phyloP scores from a whole-genome alignment of 768 basidiomycete species.

The Mycena galericulata region DNA sequence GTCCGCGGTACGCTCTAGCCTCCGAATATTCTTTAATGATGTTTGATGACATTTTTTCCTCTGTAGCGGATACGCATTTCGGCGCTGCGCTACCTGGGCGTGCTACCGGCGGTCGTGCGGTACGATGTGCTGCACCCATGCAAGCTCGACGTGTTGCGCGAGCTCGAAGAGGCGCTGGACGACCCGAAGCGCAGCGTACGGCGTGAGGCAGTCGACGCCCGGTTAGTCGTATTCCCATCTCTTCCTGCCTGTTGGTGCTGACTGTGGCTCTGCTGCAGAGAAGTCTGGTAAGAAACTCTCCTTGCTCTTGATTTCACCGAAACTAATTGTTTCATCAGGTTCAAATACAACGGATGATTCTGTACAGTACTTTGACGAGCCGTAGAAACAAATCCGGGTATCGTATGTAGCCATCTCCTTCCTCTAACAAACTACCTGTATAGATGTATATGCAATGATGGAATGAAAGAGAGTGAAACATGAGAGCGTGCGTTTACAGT shows the following conservation, averaged over 20 bases:
- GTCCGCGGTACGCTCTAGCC: constrained; percentile 53
- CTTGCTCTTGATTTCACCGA: constrained; percentile 9
- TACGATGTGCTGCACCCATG: constrained; percentile 88
- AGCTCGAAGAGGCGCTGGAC: constrained; percentile 82
- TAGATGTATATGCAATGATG: constrained; percentile 32
- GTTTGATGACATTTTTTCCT: neutral
- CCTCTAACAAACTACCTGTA: constrained; percentile 28
- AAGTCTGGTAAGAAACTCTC: constrained; percentile 15
- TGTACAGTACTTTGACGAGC: constrained; percentile 36
- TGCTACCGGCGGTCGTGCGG: constrained; percentile 80
- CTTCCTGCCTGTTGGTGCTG: neutral
- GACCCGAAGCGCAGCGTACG: constrained; percentile 90
- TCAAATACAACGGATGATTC: constrained; percentile 67
- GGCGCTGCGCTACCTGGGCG: constrained; percentile 80
- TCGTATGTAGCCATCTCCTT: constrained; percentile 11
- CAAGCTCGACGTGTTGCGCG: constrained; percentile 78
- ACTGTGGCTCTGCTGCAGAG: neutral
- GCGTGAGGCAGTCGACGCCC: constrained; percentile 89
- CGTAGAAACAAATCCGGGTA: constrained; percentile 20
- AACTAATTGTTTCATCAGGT: constrained; percentile 50
- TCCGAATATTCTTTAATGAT: neutral
- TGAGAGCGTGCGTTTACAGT: constrained; percentile 1
- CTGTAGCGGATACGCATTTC: constrained; percentile 78
- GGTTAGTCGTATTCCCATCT: constrained; percentile 46
- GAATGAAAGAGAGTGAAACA: neutral